phyloP scores from a whole-genome alignment of 2,329 filamentous ascomycete genomes.

The Aspergillus sp. region DNA sequence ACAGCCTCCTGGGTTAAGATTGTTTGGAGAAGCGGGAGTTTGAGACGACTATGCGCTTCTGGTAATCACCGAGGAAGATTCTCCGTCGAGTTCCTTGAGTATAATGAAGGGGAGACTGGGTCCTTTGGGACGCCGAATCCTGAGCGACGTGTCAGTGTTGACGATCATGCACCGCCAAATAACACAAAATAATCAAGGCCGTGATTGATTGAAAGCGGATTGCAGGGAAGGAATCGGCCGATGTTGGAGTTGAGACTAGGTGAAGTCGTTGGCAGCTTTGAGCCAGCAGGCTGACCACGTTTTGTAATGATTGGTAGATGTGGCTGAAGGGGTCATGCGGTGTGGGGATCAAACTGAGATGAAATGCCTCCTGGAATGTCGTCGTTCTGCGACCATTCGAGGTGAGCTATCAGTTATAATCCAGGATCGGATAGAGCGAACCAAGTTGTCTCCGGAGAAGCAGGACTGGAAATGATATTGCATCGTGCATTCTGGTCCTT shows the following conservation, averaged over 20 bases:
- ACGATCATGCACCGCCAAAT: not conserved
- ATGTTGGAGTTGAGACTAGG: not conserved
- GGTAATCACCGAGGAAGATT: not conserved
- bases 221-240: not conserved
- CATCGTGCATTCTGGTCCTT: not conserved
- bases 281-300: slow-evolving; percentile 21
- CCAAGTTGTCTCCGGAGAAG: not conserved
- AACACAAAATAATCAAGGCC: not conserved
- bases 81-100: not conserved
- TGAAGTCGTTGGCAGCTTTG: slow-evolving; percentile 5
- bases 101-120: not conserved
- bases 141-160: slow-evolving; percentile 1
- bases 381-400: not conserved
- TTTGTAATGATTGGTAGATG: slow-evolving; percentile 20
- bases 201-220: not conserved
- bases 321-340: slow-evolving; percentile 14
- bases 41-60: not conserved
- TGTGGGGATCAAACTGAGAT: slow-evolving; percentile 11
- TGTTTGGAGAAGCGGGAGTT: not conserved
- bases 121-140: not conserved
- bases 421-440: not conserved
- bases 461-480: not conserved
- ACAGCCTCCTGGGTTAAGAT: slow-evolving; percentile 9
- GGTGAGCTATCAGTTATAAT: not conserved
- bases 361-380: not conserved